Conservation (phyloP, 1,284 basidiomycete genomes). For the Rhodotorula sp. region DNA sequence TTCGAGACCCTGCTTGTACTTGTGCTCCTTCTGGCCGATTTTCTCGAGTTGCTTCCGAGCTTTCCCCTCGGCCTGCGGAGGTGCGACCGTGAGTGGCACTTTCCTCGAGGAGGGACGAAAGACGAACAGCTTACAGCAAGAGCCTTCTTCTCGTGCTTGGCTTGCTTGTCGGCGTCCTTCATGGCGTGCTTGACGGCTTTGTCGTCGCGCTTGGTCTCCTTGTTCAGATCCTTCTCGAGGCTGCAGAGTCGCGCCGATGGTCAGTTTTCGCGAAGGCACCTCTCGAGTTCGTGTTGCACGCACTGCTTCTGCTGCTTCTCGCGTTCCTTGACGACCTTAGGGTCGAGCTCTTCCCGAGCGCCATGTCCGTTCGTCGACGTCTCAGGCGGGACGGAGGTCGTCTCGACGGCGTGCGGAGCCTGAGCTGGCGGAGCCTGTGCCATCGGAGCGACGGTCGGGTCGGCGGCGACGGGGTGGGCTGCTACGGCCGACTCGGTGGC, state of each 20-base stretch:
- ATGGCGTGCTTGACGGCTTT: constrained; percentile 20
- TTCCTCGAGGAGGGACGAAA: background rate
- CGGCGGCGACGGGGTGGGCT: background rate
- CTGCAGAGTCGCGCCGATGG: background rate
- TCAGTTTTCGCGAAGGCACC: background rate
- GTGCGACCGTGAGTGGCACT: too few species aligned
- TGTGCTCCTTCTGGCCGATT: constrained; percentile 25
- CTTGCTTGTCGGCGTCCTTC: constrained; percentile 17
- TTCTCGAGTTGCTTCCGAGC: constrained; percentile 32
- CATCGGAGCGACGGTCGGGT: background rate
- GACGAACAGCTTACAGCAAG: constrained; percentile 16
- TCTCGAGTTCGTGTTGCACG: background rate
- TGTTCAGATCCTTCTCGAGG: constrained; percentile 25
- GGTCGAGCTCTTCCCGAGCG: background rate
- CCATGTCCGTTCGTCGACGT: background rate
- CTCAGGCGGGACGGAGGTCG: constrained; percentile 1
- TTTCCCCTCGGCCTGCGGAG: constrained; percentile 25
- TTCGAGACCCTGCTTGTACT: constrained; percentile 18
- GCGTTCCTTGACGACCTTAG: constrained; percentile 12
- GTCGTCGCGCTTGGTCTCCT: constrained; percentile 32
- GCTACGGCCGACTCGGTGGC: background rate
- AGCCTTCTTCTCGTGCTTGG: constrained; percentile 33
- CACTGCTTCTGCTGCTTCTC: constrained; percentile 37
- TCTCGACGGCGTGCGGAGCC: background rate
- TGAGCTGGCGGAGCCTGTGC: background rate